Conservation (phyloP, 2,329 filamentous ascomycete genomes). For the Knufia petricola region DNA sequence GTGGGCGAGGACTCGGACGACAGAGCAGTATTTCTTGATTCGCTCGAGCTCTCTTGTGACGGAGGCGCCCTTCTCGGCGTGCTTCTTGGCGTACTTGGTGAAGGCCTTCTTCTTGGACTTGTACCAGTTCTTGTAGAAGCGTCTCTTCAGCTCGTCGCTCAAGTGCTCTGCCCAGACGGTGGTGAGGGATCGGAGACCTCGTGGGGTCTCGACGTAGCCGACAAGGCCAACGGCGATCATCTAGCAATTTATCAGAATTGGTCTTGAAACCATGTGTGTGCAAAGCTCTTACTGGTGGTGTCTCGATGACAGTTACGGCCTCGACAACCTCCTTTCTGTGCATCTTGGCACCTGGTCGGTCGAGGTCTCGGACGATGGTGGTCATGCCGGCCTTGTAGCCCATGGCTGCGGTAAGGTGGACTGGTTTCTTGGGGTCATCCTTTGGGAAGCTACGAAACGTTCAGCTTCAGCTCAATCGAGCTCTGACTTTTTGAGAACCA, state of each 20-base stretch:
- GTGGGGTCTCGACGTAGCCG: conserved; percentile 99
- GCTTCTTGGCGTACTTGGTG: conserved; percentile 99
- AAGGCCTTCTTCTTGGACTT: conserved; percentile 99
- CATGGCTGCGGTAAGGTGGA: conserved; percentile 95
- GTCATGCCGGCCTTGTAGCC: conserved; percentile 99
- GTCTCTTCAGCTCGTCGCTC: conserved; percentile 96
- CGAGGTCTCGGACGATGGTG: conserved; percentile 97
- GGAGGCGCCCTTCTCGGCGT: conserved; percentile 86
- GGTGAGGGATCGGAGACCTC: conserved; percentile 96
- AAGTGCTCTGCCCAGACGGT: conserved; percentile 99
- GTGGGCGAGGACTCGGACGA: conserved; percentile 98
- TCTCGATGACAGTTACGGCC: conserved; percentile 80
- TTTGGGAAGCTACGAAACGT: conserved; percentile 74
- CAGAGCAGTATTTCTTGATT: conserved; percentile 99
- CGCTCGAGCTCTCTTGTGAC: conserved; percentile 97
- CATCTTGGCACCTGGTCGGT: conserved; percentile 97
- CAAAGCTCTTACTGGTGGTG: conserved; percentile 73
- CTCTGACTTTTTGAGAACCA: conserved; percentile 31
- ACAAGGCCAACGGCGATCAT: conserved; percentile 99
- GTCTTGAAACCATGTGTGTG: conserved; percentile 42
- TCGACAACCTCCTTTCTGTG: conserved; percentile 98
- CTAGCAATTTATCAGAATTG: conserved; percentile 43
- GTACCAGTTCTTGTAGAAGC: conserved; percentile 99
- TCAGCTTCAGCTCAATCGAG: conserved; percentile 23
- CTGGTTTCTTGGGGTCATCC: conserved; percentile 99